Base-by-base conservation (phyloP, 2,329 filamentous ascomycete genomes). In the Massarina eburnea region DNA sequence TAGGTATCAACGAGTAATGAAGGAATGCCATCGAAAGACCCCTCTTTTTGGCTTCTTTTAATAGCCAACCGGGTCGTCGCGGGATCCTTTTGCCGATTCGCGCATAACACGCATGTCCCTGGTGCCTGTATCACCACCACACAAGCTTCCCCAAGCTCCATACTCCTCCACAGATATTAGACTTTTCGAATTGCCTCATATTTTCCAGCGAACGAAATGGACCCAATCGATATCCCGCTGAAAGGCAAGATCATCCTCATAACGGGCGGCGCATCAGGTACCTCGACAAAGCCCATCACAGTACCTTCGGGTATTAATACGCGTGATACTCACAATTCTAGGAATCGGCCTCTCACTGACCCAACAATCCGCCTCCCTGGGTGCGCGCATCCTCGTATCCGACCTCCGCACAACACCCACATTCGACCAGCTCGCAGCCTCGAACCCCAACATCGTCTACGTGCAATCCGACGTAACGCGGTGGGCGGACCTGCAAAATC, bases 261-360 rank as follows among this genome's bases (percentile, higher is more conserved):
- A 40, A 70, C 67, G 0, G 67, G 68, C 17, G 68, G 64, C 10
- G 67, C 65, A 45, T 70, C 65, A 43, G 64, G 62, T 64, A 47
- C 14, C 20, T 10, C 14, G 17, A 4, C 34, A 12, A 35, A 39
- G 5, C 2, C 36, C 20, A 3, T 27, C 20, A 10, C 14, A 10
- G 22, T 22, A 14, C 9, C 20, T 39, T 27, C 24, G 39, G 20
- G 8, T n/a, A 9, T 19, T 24, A 10, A 15, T 14, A 22, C 14
- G 35, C 12, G 17, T 26, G 18, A 33, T 21, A 17, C 17, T 37
- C 17, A 51, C 18, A 29, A 3, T 2, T 19, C 10, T n/a, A 66
- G 66, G 66, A 17, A 70, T 71, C 34, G 64, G 65, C 17, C 55
- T 71, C 24, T 44, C 48, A 5, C 59, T 69, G 20, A 55, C 59